These are phyloP conservation scores for Diplodia mutila DNA, from an alignment of 2,329 filamentous ascomycete species.

Conservation along the genomic window DNA sequence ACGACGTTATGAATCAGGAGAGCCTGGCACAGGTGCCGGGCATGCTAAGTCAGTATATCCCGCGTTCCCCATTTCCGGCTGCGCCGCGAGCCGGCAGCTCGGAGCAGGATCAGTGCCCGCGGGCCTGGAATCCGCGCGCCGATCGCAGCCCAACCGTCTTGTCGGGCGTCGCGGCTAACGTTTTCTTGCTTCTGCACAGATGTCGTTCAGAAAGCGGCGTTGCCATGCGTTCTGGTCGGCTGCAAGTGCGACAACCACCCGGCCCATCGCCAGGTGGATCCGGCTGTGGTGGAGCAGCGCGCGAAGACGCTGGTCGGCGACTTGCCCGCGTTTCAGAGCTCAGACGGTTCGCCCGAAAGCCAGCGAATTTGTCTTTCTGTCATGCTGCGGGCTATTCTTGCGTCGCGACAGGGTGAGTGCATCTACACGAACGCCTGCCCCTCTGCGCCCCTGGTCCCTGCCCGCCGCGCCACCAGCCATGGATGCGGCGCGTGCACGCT, in stretches of 20 bases:
- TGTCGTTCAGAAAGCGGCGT: conserved; percentile 69
- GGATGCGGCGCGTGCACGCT: conserved; percentile 20
- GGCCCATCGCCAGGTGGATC: conserved; percentile 71
- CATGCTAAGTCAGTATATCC: conserved; percentile 70
- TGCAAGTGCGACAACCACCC: conserved; percentile 86
- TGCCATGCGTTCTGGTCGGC: conserved; percentile 81
- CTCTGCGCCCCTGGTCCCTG: conserved; percentile 8
- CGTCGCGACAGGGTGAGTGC: conserved; percentile 68
- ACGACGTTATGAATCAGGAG: conserved; percentile 80
- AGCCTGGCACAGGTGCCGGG: conserved; percentile 75
- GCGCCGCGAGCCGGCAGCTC: conserved; percentile 25
- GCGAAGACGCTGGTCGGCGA: conserved; percentile 65
- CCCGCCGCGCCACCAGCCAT: conserved; percentile 4
- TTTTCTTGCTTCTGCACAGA: conserved; percentile 54
- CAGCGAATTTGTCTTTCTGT: conserved; percentile 76
- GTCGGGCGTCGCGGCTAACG: conserved; percentile 21
- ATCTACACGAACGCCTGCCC: not conserved
- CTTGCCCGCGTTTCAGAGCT: conserved; percentile 73
- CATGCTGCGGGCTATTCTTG: conserved; percentile 73
- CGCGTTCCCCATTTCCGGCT: not conserved
- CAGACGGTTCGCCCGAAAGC: conserved; percentile 69
- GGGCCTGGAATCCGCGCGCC: conserved; percentile 2
- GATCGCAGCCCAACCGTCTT: conserved; percentile 18
- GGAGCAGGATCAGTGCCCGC: conserved; percentile 29
- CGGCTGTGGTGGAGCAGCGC: conserved; percentile 66